Base-by-base conservation (phyloP, 352 stramenopile genomes). In the Aphanomyces invadans region DNA sequence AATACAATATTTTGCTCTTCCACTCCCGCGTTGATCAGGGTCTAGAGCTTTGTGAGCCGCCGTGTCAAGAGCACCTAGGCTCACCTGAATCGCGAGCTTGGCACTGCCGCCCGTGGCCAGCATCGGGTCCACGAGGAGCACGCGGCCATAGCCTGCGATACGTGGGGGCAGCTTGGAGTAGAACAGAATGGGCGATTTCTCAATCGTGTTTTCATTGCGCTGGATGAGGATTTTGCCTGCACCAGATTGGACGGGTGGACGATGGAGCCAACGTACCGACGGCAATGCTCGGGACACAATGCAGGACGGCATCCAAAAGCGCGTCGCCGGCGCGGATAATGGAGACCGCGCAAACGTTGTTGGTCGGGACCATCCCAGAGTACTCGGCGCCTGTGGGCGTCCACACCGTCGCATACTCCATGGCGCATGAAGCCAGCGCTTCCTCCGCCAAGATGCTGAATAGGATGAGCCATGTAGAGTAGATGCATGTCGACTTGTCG, bases 101-200 rank as follows among this genome's bases (percentile, higher is more conserved):
- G 95, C 91, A 51, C 85, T 97, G 32, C 93, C 82, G 46, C 80
- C 83, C 0, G 92, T 98, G 2, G 89, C 95, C 38, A 98, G 78
- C 96, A 99, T 99, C 19, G 96, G 95, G 80, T 99, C 95, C 54
- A 97, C 96, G 11, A 99, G 72, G n/a, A 99, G 70, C 17, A 98
- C 82, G 65, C 95, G 74, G 71, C 92, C 86, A 31, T 89, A 83
- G 12, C 66, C 71, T 48, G 79, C 66, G 26, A 98, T 88, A 33
- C 78, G 76, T 4, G 82, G 80, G 26, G 95, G 96, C 26, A 99
- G 73, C 76, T 99, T 99, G 29, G 84, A 91, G 77, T 98, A 99
- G 67, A 87, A 98, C 56, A 98, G 84, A 57, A 92, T 71, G 31
- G 89, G 83, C 53, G 85, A 80, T 71, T 90, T 97, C 77, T 82